Evolutionary conservation across 306 rosid species (phyloP).

Genomic region (Lagenaria siceraria): DNA sequence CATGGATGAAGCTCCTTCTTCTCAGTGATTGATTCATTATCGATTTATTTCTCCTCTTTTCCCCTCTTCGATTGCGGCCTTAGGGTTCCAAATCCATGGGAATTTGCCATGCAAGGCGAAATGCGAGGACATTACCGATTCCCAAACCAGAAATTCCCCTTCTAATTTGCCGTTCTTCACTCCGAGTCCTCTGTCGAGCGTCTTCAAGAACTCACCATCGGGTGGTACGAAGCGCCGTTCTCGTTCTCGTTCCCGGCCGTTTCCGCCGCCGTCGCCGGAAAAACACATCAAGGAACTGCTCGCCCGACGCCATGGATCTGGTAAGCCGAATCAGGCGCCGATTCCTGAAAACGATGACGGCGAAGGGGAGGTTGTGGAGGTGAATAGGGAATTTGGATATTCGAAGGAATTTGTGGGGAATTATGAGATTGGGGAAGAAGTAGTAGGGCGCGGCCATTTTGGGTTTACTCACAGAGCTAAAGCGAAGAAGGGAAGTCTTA

Average conservation of each 20-base stretch:
- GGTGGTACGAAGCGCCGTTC: conserved; percentile 20
- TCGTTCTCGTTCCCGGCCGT: conserved; percentile 56
- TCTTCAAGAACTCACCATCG: conserved; percentile 67
- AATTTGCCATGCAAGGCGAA: conserved; percentile 47
- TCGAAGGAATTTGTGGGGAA: conserved; percentile 38
- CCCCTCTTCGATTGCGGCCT: not conserved
- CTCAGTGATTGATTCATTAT: not conserved
- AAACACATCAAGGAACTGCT: conserved; percentile 78
- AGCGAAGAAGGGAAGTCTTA: no score
- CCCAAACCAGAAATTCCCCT: conserved; percentile 23
- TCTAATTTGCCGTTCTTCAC: conserved; percentile 70
- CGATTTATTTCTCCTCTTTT: not conserved
- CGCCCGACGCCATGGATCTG: conserved; percentile 65
- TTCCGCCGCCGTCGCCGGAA: conserved; percentile 92
- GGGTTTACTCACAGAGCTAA: no score
- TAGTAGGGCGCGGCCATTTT: no score
- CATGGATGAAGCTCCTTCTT: not conserved
- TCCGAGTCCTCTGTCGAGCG: conserved; percentile 73
- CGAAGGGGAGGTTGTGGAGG: conserved; percentile 16
- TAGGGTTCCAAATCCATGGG: conserved; percentile 44
- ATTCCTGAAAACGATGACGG: conserved; percentile 78
- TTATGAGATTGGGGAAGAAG: conserved; percentile 64
- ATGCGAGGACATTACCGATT: conserved; percentile 15
- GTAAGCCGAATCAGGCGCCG: conserved; percentile 74
- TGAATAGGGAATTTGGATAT: conserved; percentile 68